Percentiles rank a stretch among this genome's conserved stretches.
These are phyloP conservation scores for Cornus controversa DNA, from an alignment of 148 eudicot genomes.

Conservation along the genomic window DNA sequence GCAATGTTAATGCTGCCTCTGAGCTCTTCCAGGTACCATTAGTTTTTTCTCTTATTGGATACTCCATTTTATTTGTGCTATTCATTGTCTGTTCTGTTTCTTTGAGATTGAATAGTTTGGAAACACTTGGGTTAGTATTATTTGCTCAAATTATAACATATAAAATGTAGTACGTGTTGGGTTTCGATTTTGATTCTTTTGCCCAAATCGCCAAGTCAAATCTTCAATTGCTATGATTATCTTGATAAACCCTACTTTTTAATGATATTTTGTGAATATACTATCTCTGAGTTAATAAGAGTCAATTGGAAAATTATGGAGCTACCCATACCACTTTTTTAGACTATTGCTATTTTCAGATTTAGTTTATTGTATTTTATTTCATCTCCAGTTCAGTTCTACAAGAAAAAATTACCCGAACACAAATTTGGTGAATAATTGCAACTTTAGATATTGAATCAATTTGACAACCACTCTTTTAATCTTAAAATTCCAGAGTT, in stretches of 20 bases:
- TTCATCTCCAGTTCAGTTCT: too few species aligned
- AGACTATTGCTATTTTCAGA: background rate
- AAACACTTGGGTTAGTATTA: too few species aligned
- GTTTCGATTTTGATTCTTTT: background rate
- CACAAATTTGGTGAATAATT: background rate
- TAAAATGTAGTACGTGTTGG: too few species aligned
- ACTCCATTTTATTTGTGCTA: background rate
- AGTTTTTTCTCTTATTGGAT: background rate
- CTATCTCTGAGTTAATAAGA: too few species aligned
- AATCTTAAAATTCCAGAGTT: background rate
- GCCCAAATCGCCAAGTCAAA: background rate
- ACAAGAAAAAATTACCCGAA: too few species aligned
- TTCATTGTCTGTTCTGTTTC: too few species aligned
- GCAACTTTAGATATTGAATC: background rate
- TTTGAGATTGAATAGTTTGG: too few species aligned
- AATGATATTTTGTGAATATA: too few species aligned
- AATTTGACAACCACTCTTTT: background rate
- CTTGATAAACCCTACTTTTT: too few species aligned
- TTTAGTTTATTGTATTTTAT: background rate
- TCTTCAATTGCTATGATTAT: too few species aligned
- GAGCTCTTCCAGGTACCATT: constrained; percentile 71
- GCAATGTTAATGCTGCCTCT: constrained; percentile 54
- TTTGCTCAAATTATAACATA: too few species aligned
- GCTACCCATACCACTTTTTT: background rate
- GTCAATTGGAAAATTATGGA: too few species aligned